Conservation (phyloP, 495 filamentous ascomycete genomes). For the Letharia columbiana region DNA sequence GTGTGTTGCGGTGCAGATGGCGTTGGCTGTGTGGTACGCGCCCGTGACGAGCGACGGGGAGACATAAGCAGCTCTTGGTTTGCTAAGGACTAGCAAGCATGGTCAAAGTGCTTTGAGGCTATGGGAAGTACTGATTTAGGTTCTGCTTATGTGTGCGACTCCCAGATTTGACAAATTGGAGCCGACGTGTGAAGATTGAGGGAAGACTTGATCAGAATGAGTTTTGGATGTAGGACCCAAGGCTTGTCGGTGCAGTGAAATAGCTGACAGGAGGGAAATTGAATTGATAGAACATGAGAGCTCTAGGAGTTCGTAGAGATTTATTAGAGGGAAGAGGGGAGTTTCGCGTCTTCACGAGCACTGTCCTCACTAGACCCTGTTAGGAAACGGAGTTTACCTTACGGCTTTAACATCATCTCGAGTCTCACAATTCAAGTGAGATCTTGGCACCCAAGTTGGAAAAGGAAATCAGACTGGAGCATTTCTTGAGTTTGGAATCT, state of each 20-base stretch:
- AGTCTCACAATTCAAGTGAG: background rate
- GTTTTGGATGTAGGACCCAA: background rate
- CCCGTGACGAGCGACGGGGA: slow-evolving; percentile 85
- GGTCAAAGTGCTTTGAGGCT: background rate
- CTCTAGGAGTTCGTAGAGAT: background rate
- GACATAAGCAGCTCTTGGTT: slow-evolving; percentile 39
- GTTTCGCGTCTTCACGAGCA: background rate
- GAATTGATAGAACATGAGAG: background rate
- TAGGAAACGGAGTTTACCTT: background rate
- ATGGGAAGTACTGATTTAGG: background rate
- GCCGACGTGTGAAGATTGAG: slow-evolving; percentile 4
- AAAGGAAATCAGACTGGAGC: too few species aligned
- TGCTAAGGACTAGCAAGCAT: slow-evolving; percentile 7
- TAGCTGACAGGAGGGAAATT: background rate
- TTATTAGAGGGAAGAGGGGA: background rate
- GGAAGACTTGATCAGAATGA: background rate
- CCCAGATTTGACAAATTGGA: background rate
- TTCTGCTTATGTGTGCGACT: slow-evolving; percentile 4
- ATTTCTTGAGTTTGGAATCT: too few species aligned
- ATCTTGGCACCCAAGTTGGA: background rate
- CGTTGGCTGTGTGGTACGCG: slow-evolving; percentile 70
- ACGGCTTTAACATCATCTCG: background rate
- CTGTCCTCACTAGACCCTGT: background rate
- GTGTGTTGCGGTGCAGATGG: slow-evolving; percentile 56
- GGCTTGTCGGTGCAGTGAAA: background rate